Percentiles rank a stretch among this genome's conserved stretches.
Conservation (phyloP, 805 yeast species). For the Wickerhamiella spandovensis region DNA sequence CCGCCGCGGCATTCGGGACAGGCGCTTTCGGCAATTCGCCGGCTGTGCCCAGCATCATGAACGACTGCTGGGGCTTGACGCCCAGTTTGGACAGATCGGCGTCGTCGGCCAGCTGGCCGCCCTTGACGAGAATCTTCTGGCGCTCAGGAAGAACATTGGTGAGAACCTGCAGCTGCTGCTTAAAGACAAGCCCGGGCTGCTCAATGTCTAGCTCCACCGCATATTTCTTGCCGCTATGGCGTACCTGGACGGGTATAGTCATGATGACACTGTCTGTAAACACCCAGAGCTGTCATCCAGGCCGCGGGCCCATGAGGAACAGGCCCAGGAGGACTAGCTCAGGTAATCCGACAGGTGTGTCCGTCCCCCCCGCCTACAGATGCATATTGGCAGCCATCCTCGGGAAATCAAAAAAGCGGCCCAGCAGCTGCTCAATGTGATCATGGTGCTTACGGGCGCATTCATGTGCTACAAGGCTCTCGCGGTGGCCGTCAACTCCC, state of each 20-base stretch:
- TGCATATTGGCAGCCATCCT: slow-evolving; percentile 6
- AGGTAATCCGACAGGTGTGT: too few species aligned
- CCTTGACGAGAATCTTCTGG: slow-evolving; percentile 81
- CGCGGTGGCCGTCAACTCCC: slow-evolving; percentile 61
- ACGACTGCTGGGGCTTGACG: slow-evolving; percentile 48
- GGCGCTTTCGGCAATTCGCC: slow-evolving; percentile 41
- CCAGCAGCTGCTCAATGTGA: slow-evolving; percentile 53
- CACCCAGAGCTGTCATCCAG: background rate
- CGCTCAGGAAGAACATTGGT: slow-evolving; percentile 81
- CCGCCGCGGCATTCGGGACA: slow-evolving; percentile 40
- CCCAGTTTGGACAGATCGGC: slow-evolving; percentile 37
- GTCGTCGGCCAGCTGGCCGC: slow-evolving; percentile 75
- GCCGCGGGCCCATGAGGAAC: too few species aligned
- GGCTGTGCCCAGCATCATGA: slow-evolving; percentile 90
- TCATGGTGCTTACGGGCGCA: slow-evolving; percentile 75
- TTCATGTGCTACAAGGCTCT: slow-evolving; percentile 85
- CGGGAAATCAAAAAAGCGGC: slow-evolving; percentile 15
- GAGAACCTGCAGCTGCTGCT: slow-evolving; percentile 50
- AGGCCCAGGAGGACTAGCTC: too few species aligned
- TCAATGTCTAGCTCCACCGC: slow-evolving; percentile 32
- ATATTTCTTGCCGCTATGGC: slow-evolving; percentile 57
- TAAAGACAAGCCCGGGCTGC: slow-evolving; percentile 35
- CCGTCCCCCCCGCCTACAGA: too few species aligned
- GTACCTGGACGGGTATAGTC: slow-evolving; percentile 31
- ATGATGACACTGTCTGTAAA: background rate